phyloP scores from a whole-genome alignment of 345 rosid genomes.

The Moricandia arvensis region DNA sequence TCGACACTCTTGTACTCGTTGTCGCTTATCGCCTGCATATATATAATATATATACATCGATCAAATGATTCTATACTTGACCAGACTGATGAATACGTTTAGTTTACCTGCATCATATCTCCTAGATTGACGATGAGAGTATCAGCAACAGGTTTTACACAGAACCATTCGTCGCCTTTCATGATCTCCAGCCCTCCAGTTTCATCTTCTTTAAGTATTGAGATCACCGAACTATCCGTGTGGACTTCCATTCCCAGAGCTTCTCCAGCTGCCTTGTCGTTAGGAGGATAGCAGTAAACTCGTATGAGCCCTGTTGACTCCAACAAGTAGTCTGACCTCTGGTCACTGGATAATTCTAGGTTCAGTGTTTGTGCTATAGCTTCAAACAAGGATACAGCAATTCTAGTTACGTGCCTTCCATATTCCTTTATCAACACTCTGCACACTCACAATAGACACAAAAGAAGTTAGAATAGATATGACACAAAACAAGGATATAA shows the following conservation, averaged over 20 bases:
- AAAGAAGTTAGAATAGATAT: not conserved
- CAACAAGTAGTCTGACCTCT: slow-evolving; percentile 36
- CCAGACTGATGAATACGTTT: not conserved
- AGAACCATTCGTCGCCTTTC: slow-evolving; percentile 59
- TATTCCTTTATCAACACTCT: slow-evolving; percentile 66
- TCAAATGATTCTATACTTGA: not conserved
- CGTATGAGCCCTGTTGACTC: slow-evolving; percentile 59
- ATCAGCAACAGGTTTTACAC: slow-evolving; percentile 46
- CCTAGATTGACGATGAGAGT: slow-evolving; percentile 69
- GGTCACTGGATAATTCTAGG: slow-evolving; percentile 37
- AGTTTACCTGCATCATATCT: slow-evolving; percentile 80
- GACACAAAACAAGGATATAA: not conserved
- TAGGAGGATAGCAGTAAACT: slow-evolving; percentile 59
- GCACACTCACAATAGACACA: slow-evolving; percentile 1
- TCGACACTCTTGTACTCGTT: slow-evolving; percentile 40
- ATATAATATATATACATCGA: not conserved
- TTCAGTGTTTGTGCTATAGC: slow-evolving; percentile 48
- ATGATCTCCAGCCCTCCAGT: slow-evolving; percentile 67
- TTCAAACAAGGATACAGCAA: slow-evolving; percentile 49
- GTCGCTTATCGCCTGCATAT: slow-evolving; percentile 64
- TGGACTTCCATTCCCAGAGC: slow-evolving; percentile 61
- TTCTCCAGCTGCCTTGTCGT: slow-evolving; percentile 6
- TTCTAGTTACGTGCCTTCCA: slow-evolving; percentile 55
- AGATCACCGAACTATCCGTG: slow-evolving; percentile 77
- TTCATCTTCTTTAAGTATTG: slow-evolving; percentile 58